Evolutionary conservation across 352 stramenopile genomes (phyloP).

Genomic region (Phytophthora capsici): DNA sequence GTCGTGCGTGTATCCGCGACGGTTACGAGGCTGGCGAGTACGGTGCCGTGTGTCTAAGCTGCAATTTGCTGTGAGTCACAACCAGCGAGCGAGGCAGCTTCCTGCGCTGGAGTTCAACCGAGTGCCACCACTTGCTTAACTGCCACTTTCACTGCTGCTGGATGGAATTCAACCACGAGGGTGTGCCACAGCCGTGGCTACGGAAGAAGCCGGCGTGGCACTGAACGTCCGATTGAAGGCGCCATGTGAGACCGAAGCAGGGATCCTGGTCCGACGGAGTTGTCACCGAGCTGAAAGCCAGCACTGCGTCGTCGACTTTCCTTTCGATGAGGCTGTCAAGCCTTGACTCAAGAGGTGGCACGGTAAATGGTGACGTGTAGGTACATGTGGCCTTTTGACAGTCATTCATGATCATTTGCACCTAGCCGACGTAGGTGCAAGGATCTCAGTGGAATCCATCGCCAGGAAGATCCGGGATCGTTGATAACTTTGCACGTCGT

Average conservation of each 20-base stretch:
- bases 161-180: slow-evolving; percentile 20
- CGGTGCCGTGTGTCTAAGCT: background rate
- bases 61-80: slow-evolving; percentile 1
- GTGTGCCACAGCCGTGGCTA: background rate
- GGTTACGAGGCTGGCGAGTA: slow-evolving; percentile 4
- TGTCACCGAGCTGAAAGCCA: slow-evolving; percentile 14
- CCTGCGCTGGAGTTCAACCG: background rate
- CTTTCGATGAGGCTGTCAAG: slow-evolving; percentile 15
- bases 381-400: background rate
- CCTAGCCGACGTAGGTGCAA: no score
- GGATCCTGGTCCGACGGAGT: slow-evolving; percentile 6
- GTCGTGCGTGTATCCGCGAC: slow-evolving; percentile 11
- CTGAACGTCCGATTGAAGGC: slow-evolving; percentile 15
- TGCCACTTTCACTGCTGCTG: background rate
- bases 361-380: background rate
- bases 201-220: slow-evolving; percentile 25
- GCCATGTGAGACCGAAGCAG: slow-evolving; percentile 6
- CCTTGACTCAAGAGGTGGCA: background rate
- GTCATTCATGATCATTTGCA: no score
- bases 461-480: background rate
- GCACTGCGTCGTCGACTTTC: slow-evolving; percentile 21
- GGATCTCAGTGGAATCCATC: background rate
- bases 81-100: background rate
- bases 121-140: slow-evolving; percentile 11
- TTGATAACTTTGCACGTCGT: no score